A percentile compares a stretch with the other conserved stretches of the same genome.
Evolutionary conservation across 176 grass and related monocot genomes (phyloP).

Genomic region (Miscanthus lutarioriparius): DNA sequence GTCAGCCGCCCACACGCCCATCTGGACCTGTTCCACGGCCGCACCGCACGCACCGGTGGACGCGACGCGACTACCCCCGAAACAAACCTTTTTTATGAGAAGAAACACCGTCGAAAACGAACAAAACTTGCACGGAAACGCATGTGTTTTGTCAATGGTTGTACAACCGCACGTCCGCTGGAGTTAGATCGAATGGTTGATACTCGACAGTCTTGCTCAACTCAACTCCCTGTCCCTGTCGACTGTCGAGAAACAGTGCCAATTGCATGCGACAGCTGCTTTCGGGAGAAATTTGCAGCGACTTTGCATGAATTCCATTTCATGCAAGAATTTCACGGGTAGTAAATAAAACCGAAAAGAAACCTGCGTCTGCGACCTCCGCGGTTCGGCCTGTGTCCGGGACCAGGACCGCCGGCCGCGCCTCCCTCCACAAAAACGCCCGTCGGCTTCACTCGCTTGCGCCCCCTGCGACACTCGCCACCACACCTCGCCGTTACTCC

Average conservation of each 20-base stretch:
- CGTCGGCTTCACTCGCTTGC: slow-evolving; percentile 38
- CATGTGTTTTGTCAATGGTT: slow-evolving; percentile 5
- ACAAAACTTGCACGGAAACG: neutral
- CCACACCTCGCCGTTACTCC: slow-evolving; percentile 1
- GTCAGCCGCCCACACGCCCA: neutral
- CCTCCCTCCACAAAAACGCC: too few relatives aligned
- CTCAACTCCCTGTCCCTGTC: neutral
- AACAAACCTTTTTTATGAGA: neutral
- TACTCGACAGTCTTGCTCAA: neutral
- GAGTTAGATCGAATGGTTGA: neutral
- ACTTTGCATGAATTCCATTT: too few relatives aligned
- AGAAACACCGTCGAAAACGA: neutral
- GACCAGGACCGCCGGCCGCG: too few relatives aligned
- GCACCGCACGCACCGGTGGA: too few relatives aligned
- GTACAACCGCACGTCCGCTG: neutral
- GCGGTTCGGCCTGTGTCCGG: too few relatives aligned
- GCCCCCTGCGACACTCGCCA: slow-evolving; percentile 15
- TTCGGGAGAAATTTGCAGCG: too few relatives aligned
- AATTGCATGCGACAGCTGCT: too few relatives aligned
- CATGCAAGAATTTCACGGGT: too few relatives aligned
- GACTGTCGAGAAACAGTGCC: neutral
- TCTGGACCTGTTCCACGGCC: slow-evolving; percentile 31
- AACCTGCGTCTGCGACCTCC: too few relatives aligned
- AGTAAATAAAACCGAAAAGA: too few relatives aligned
- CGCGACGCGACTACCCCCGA: neutral